Conservation (phyloP, 2,329 filamentous ascomycete genomes). For the Ceratocystis alfenasii region DNA sequence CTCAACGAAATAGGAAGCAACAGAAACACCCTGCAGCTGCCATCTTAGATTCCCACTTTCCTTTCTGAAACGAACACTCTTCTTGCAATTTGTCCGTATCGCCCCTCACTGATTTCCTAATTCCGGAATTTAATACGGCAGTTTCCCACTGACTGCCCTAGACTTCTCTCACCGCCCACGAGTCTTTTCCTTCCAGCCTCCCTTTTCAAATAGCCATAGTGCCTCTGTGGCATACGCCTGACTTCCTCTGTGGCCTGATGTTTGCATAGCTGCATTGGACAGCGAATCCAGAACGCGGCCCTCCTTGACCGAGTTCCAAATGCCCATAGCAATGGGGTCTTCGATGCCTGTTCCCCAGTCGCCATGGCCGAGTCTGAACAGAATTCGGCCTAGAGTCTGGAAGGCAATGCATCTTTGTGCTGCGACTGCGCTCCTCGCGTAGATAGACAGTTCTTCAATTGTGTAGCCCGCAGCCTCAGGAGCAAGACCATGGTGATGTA, state of each 20-base stretch:
- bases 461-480: slow-evolving; percentile 94
- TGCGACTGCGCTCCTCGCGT: slow-evolving; percentile 70
- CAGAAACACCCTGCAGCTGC: not conserved
- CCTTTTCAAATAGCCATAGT: slow-evolving; percentile 68
- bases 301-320: slow-evolving; percentile 73
- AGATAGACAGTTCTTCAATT: slow-evolving; percentile 67
- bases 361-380: slow-evolving; percentile 69
- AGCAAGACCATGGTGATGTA: slow-evolving; percentile 88
- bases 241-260: slow-evolving; percentile 62
- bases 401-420: slow-evolving; percentile 85
- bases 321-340: slow-evolving; percentile 55
- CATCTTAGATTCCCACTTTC: not conserved
- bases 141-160: not conserved
- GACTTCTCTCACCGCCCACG: slow-evolving; percentile 36
- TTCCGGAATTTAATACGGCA: not conserved
- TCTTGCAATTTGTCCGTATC: not conserved
- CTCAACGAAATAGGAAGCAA: not conserved
- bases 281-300: slow-evolving; percentile 66
- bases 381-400: slow-evolving; percentile 73
- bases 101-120: not conserved
- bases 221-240: slow-evolving; percentile 79
- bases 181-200: slow-evolving; percentile 55
- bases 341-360: slow-evolving; percentile 50
- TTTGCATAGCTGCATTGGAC: slow-evolving; percentile 59
- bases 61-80: not conserved